phyloP scores from a whole-genome alignment of 2,329 filamentous ascomycete genomes.

The Penicillium sclerotiorum region DNA sequence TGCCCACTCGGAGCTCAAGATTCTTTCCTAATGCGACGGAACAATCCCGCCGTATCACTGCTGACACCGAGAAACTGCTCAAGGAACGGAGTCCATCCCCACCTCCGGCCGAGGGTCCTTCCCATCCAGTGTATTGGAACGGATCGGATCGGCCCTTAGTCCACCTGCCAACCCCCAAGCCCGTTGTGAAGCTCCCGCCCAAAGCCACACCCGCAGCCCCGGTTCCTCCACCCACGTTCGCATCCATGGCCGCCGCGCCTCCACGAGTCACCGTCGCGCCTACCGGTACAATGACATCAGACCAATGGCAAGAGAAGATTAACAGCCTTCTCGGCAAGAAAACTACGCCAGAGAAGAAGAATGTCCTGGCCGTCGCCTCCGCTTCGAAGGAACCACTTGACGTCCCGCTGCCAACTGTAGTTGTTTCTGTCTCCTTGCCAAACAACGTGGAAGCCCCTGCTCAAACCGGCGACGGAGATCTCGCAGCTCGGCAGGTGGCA shows the following conservation, averaged over 20 bases:
- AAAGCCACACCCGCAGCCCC: conserved; percentile 46
- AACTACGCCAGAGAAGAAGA: conserved; percentile 52
- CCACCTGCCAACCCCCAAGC: conserved; percentile 62
- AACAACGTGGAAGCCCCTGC: conserved; percentile 34
- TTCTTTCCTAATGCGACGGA: conserved; percentile 48
- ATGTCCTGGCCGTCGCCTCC: conserved; percentile 63
- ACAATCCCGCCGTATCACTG: conserved; percentile 34
- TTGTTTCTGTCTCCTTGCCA: conserved; percentile 74
- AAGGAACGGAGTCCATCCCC: conserved; percentile 50
- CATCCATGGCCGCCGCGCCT: conserved; percentile 44
- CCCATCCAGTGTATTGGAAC: conserved; percentile 57
- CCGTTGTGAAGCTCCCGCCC: conserved; percentile 80
- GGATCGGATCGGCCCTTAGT: conserved; percentile 56
- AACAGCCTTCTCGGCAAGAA: conserved; percentile 75
- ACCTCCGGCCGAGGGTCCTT: conserved; percentile 58
- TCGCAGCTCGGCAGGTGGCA: conserved; percentile 68
- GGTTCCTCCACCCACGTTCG: conserved; percentile 49
- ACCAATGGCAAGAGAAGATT: conserved; percentile 83
- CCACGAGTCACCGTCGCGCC: conserved; percentile 43
- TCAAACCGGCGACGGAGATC: conserved; percentile 48
- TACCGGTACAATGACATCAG: conserved; percentile 50
- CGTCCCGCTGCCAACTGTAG: conserved; percentile 52
- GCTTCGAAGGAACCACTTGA: conserved; percentile 69
- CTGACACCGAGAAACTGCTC: conserved; percentile 37
- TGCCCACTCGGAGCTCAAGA: conserved; percentile 47